Evolutionary conservation across 2,329 filamentous ascomycete species (phyloP).

Genomic region (Amauroascus niger): DNA sequence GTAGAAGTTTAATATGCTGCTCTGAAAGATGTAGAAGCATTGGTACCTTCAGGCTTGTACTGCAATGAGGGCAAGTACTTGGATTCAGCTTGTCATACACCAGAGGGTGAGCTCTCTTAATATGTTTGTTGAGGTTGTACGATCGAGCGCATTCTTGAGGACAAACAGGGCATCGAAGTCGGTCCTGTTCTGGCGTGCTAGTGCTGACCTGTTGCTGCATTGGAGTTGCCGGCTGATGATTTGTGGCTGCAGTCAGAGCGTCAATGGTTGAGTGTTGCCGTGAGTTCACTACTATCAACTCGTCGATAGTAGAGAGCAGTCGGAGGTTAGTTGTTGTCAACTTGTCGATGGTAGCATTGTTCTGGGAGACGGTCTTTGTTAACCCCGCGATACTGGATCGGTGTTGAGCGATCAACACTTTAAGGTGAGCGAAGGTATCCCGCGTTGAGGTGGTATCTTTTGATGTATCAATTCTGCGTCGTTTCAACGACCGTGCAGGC

Average conservation of each 20-base stretch:
- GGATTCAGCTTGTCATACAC: not conserved
- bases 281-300: not conserved
- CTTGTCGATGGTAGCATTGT: not conserved
- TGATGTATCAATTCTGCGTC: not conserved
- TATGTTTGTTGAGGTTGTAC: not conserved
- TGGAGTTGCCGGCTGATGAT: not conserved
- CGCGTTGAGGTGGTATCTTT: not conserved
- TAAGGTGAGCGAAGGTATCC: not conserved
- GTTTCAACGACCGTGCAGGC: not conserved
- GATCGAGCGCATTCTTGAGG: not conserved
- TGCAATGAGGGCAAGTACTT: not conserved
- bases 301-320: not conserved
- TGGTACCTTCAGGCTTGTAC: not conserved
- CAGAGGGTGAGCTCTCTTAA: not conserved
- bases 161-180: not conserved
- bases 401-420: not conserved
- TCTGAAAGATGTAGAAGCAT: not conserved
- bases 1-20: not conserved
- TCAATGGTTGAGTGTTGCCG: not conserved
- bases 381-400: too few species aligned
- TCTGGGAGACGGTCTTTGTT: too few species aligned
- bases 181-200: not conserved
- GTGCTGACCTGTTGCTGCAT: not conserved
- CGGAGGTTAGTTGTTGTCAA: not conserved
- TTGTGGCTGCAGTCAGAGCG: not conserved